phyloP scores from a whole-genome alignment of 192 early-diverging fungal species.

The Umbelopsis isabellina region DNA sequence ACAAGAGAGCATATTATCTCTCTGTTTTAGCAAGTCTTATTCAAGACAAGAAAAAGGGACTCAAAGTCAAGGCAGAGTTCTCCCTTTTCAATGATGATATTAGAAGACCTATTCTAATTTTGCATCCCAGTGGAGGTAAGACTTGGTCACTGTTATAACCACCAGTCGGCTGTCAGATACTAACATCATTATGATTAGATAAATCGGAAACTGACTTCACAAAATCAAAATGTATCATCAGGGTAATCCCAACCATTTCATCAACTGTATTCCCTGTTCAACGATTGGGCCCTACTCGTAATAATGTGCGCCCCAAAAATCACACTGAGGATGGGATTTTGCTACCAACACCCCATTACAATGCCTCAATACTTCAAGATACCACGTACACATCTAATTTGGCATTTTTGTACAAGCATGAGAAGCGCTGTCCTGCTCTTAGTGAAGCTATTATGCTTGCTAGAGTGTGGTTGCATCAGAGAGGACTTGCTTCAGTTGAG shows the following conservation, averaged over 20 bases:
- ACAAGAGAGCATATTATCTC: constrained; percentile 94
- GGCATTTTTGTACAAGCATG: constrained; percentile 76
- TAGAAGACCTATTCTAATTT: constrained; percentile 63
- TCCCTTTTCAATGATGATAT: constrained; percentile 60
- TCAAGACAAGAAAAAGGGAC: constrained; percentile 49
- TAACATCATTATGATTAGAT: constrained; percentile 35
- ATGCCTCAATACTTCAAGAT: constrained; percentile 80
- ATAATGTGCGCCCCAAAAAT: constrained; percentile 71
- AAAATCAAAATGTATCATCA: constrained; percentile 67
- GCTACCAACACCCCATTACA: constrained; percentile 88
- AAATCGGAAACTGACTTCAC: constrained; percentile 68
- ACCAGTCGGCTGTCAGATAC: not conserved
- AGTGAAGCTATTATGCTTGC: constrained; percentile 77
- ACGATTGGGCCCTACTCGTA: constrained; percentile 78
- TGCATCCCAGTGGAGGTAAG: constrained; percentile 59
- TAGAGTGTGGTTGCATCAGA: constrained; percentile 87
- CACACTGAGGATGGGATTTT: constrained; percentile 25
- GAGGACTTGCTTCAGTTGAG: constrained; percentile 54
- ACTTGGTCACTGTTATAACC: too few relatives aligned
- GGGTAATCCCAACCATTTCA: constrained; percentile 80
- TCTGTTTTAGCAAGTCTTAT: constrained; percentile 70
- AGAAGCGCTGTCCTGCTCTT: constrained; percentile 74
- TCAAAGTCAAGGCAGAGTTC: constrained; percentile 56
- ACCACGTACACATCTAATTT: constrained; percentile 74
- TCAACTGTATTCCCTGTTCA: constrained; percentile 64